Evolutionary conservation across 208 protist genomes (phyloP), one percentile per base, ranked within the genome.

Genomic region (Wallacemonas sp.): DNA sequence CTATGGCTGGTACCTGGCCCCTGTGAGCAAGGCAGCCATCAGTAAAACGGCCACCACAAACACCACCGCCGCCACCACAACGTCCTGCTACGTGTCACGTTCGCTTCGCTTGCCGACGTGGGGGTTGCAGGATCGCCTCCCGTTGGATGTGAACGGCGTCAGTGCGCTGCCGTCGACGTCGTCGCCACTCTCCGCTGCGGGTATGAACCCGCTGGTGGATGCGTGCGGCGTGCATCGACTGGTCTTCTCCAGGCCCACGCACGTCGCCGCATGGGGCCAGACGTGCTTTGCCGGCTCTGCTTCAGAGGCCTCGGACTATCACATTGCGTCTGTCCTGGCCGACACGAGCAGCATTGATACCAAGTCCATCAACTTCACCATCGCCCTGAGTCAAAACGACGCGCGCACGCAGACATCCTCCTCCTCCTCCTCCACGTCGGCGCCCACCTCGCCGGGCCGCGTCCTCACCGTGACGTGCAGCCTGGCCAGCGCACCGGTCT

Each of bases 291-390:
- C 34, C 32, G 21, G 17, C 44, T 41, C 36, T 34, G 4, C 24
- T n/a, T 39, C 30, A 32, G 19, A 49, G 44, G 44, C 19, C 17
- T 49, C 44, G 19, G 17, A 23, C 47, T 55, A 26, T 17, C 52
- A 39, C 30, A 38, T 79, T 16, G 33, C 71, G 1, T 70, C 55
- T 1, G 38, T 76, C 14, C 12, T 83, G 19, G 77, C 72, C 1
- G 68, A 73, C 29, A 76, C 72, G 9, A 74, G 78, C 29, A 71
- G 65, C 17, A 36, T 83, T 9, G 70, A 70, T 62, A 67, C 30
- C 24, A 49, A 54, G 30, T 30, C 65, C 21, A 44, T 70, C 54
- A 33, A 54, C 65, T 63, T 63, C 41, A 44, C 33, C 19, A 36
- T 49, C 16, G 41, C 41, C 14, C 9, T 63, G 9, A 24, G 12